phyloP scores from a whole-genome alignment of 2,329 filamentous ascomycete species.

The Calonectria pauciramosa region DNA sequence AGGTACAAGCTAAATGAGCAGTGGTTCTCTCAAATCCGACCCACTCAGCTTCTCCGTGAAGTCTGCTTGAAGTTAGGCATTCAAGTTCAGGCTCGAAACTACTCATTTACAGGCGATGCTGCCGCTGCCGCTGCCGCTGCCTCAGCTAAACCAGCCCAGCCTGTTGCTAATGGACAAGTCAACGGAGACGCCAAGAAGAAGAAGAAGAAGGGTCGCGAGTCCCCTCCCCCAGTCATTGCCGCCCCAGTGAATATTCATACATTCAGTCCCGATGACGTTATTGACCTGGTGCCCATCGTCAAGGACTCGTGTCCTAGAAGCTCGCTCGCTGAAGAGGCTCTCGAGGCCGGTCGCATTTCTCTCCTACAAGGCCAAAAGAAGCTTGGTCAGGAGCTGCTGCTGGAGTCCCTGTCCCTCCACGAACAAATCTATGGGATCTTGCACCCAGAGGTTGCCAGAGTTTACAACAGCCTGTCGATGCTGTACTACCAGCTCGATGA shows the following conservation, averaged over 20 bases:
- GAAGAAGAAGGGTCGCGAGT: slow-evolving; percentile 71
- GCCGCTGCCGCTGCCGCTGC: slow-evolving; percentile 46
- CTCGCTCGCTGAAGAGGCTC: slow-evolving; percentile 91
- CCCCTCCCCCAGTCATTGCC: slow-evolving; percentile 62
- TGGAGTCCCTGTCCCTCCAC: slow-evolving; percentile 96
- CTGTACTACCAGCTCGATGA: slow-evolving; percentile 98
- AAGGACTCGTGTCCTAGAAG: slow-evolving; percentile 96
- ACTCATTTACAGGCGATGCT: slow-evolving; percentile 52
- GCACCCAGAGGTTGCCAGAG: slow-evolving; percentile 94
- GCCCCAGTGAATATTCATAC: slow-evolving; percentile 57
- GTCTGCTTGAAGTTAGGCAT: slow-evolving; percentile 90
- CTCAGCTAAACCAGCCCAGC: slow-evolving; percentile 52
- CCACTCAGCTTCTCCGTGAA: slow-evolving; percentile 89
- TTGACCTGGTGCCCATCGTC: slow-evolving; percentile 93
- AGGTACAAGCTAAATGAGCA: slow-evolving; percentile 78
- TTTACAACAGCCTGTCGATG: slow-evolving; percentile 96
- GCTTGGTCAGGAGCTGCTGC: slow-evolving; percentile 91
- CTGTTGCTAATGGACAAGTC: slow-evolving; percentile 55
- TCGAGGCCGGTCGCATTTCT: slow-evolving; percentile 97
- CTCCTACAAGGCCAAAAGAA: slow-evolving; percentile 95
- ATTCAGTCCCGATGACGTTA: slow-evolving; percentile 86
- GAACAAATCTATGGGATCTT: slow-evolving; percentile 99
- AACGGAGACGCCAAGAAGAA: slow-evolving; percentile 71
- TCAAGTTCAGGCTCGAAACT: slow-evolving; percentile 82
- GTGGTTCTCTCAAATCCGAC: slow-evolving; percentile 78